These are phyloP conservation scores for Aureobasidium sp. DNA, from an alignment of 2,329 filamentous ascomycete species.

Conservation along the genomic window DNA sequence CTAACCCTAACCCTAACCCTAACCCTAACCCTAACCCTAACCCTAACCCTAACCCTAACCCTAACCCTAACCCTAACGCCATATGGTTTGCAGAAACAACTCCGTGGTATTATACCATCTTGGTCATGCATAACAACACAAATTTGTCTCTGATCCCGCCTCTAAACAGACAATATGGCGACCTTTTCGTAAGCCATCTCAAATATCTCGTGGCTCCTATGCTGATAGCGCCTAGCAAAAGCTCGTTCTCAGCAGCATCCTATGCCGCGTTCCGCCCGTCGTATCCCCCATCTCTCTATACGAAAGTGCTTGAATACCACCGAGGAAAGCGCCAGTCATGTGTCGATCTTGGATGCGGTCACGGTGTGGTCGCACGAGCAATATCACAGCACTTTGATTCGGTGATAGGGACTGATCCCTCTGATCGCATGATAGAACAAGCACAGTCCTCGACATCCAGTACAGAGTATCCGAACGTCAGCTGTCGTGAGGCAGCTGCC, in stretches of 20 bases:
- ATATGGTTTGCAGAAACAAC: too few relatives aligned
- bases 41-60: too few relatives aligned
- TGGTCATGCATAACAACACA: too few relatives aligned
- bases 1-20: too few relatives aligned
- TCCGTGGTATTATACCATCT: too few relatives aligned
- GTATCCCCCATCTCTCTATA: slow-evolving; percentile 51
- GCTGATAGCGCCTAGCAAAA: slow-evolving; percentile 36
- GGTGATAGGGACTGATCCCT: slow-evolving; percentile 52
- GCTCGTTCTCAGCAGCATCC: slow-evolving; percentile 49
- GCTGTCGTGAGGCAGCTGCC: slow-evolving; percentile 44
- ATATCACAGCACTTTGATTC: slow-evolving; percentile 47
- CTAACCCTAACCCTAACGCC: too few relatives aligned
- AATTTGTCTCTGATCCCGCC: too few relatives aligned
- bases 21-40: too few relatives aligned
- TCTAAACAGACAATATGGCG: not conserved
- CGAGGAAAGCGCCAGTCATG: slow-evolving; percentile 32
- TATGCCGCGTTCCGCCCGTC: slow-evolving; percentile 56
- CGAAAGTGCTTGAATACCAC: slow-evolving; percentile 50
- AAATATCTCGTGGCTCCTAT: not conserved
- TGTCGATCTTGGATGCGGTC: slow-evolving; percentile 59
- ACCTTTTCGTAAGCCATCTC: not conserved
- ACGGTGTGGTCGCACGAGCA: slow-evolving; percentile 50
- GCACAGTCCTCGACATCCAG: slow-evolving; percentile 24
- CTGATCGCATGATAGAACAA: slow-evolving; percentile 46
- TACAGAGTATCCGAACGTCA: slow-evolving; percentile 35